phyloP scores from a whole-genome alignment of 192 early-diverging fungal genomes.

The Gryganskiella cystojenkinii region DNA sequence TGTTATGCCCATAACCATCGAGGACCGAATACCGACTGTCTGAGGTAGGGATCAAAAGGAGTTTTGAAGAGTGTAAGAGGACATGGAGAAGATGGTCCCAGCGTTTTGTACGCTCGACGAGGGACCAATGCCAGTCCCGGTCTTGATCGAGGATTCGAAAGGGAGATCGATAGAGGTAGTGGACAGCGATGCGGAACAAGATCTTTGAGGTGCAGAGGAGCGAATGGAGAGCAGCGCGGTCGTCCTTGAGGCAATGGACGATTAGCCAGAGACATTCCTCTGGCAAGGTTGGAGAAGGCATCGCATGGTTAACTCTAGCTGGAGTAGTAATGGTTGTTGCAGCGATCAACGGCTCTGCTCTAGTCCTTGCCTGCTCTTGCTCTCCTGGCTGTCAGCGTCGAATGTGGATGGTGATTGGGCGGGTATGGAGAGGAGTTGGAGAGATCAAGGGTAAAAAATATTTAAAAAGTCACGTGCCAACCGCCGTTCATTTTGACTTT shows the following conservation, averaged over 20 bases:
- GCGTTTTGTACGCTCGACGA: constrained; percentile 26
- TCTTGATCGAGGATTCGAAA: constrained; percentile 44
- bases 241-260: constrained; percentile 21
- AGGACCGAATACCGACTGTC: neutral
- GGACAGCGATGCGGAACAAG: constrained; percentile 40
- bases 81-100: constrained; percentile 35
- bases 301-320: neutral
- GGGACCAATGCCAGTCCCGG: constrained; percentile 20
- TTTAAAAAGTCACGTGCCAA: too few relatives aligned
- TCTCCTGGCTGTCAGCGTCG: too few relatives aligned
- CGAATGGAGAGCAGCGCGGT: constrained; percentile 28
- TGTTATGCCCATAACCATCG: neutral
- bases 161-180: constrained; percentile 32
- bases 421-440: neutral
- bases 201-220: constrained; percentile 24
- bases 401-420: too few relatives aligned
- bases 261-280: constrained; percentile 55
- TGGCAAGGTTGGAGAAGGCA: constrained; percentile 10
- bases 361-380: too few relatives aligned
- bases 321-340: neutral
- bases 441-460: neutral
- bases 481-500: too few relatives aligned
- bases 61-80: constrained; percentile 33
- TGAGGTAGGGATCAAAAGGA: constrained; percentile 4
- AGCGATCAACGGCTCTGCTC: neutral